Conservation (phyloP, 2,329 filamentous ascomycete species). For the Rhinocladiella similis region DNA sequence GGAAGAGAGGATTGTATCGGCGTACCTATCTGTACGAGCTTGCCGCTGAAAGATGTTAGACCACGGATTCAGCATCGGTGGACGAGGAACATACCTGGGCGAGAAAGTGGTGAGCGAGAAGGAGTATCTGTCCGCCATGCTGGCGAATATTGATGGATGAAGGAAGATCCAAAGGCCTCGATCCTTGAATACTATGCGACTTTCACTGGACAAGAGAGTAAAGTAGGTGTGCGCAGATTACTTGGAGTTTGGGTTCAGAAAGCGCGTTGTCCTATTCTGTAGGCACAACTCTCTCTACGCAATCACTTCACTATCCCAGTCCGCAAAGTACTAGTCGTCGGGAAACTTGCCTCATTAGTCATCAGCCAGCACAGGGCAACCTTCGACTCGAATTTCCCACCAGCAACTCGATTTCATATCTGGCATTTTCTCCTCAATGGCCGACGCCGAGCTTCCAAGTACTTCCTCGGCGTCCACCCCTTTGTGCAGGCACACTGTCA, state of each 20-base stretch:
- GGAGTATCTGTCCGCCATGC: constrained; percentile 96
- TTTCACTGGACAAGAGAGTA: neutral
- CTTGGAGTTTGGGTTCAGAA: neutral
- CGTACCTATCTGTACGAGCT: constrained; percentile 96
- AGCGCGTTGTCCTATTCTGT: neutral
- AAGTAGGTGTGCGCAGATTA: neutral
- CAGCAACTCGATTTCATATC: neutral
- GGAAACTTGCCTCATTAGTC: neutral
- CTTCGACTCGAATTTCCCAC: too few species aligned
- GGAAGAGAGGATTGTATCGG: constrained; percentile 29
- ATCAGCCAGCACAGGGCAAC: too few species aligned
- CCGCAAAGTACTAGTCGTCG: neutral
- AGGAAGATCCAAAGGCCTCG: neutral
- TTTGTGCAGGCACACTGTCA: neutral
- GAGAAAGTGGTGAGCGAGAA: constrained; percentile 99
- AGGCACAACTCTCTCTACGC: constrained; percentile 1
- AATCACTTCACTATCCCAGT: neutral
- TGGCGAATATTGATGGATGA: neutral
- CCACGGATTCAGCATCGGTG: constrained; percentile 17
- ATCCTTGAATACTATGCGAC: neutral
- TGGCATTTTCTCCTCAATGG: neutral
- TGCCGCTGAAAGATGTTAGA: constrained; percentile 70
- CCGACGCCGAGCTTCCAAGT: too few species aligned
- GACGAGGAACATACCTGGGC: constrained; percentile 72
- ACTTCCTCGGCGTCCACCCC: neutral